Evolutionary conservation across 768 basidiomycete genomes (phyloP), one percentile per base, ranked within the genome.

Genomic region (Hirschioporus abietinus): DNA sequence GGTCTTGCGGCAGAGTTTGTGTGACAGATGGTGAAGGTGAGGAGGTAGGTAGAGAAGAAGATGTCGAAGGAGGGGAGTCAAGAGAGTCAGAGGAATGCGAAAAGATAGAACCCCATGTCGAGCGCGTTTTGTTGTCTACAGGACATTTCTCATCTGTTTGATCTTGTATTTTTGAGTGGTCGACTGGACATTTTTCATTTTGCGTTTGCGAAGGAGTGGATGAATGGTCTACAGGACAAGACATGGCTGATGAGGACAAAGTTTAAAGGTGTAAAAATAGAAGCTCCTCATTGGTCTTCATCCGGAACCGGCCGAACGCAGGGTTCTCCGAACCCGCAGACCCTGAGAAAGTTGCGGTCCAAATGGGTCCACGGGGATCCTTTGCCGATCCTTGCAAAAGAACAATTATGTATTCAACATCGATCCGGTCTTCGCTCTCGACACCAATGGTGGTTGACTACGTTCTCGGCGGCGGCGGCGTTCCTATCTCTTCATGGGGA

Each of bases 1-100:
- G 88, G 7, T 92, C 85, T 17, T 78, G 82, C 1, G 93, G 90
- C 63, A 96, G 82, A 23, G 79, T 65, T 1, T 77, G 66, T 9
- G 63, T 25, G 25, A 60, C 35, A 35, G 60, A 15, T 15, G 60
- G 60, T 18, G 60, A 17, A 4, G 12, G 60, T 61, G 60, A 15
- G n/a, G 58, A n/a, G 30, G 30, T 30, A 30, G 30, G 12, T 52
- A 10, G 5, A 20, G 42, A 20, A 30, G 30, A 30, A 30, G 30
- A 30, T 30, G 42, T 10, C 42, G 42, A 20, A 52, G 42, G 42
- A 5, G 42, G 12, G 42, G 42, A 15, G 42, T 52, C 42, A 20
- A 30, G 42, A 20, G 42, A 6, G 12, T 52, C 42, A 3, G 42
- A 52, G 42, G 60, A 65, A 64, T 35, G 27, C 1, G 73, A 66